These are phyloP conservation scores for Evernia prunastri DNA, from an alignment of 495 filamentous ascomycete species.

Conservation along the genomic window DNA sequence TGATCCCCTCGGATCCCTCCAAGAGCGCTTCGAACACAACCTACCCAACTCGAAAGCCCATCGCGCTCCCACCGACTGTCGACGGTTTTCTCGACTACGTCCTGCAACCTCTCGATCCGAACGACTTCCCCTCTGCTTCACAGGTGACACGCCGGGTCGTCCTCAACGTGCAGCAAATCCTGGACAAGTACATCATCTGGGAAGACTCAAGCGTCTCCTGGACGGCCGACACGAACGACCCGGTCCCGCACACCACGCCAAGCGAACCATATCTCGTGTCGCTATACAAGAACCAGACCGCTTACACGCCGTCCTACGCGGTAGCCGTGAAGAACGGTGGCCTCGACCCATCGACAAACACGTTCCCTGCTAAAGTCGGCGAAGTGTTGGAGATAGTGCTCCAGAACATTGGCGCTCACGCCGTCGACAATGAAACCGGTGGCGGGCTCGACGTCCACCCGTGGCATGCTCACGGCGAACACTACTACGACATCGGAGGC, in stretches of 20 bases:
- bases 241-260: not conserved
- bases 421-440: not conserved
- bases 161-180: constrained; percentile 2
- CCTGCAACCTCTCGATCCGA: constrained; percentile 4
- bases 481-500: constrained; percentile 4
- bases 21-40: not conserved
- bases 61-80: constrained; percentile 1
- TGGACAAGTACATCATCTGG: not conserved
- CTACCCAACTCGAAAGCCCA: not conserved
- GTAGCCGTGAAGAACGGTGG: not conserved
- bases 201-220: not conserved
- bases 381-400: not conserved
- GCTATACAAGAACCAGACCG: not conserved
- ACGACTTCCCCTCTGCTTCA: constrained; percentile 1
- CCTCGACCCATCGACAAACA: not conserved
- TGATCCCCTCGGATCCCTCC: not conserved
- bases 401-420: constrained; percentile 1
- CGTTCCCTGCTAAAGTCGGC: not conserved
- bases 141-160: not conserved
- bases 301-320: constrained; percentile 1
- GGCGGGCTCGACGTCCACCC: constrained; percentile 3
- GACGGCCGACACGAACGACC: not conserved
- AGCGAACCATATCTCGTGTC: not conserved
- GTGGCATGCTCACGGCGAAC: constrained; percentile 3
- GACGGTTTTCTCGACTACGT: constrained; percentile 3